Evolutionary conservation across 768 basidiomycete genomes (phyloP).

Genomic region (Thelephora ganbajun): DNA sequence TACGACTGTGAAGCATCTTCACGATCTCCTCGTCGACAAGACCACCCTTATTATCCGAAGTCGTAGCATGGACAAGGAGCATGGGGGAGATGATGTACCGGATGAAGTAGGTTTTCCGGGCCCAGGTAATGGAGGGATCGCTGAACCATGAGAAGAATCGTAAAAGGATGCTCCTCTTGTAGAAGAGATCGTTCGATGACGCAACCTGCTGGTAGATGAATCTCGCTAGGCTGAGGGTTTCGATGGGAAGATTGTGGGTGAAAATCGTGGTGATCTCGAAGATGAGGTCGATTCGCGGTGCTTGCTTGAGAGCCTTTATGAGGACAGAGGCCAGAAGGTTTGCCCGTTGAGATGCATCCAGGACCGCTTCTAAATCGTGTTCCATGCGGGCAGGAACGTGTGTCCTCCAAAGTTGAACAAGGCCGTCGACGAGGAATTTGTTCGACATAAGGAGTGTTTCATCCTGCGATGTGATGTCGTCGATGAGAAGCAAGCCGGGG

Average conservation of each 20-base stretch:
- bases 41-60: slow-evolving; percentile 33
- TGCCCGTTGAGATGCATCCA: slow-evolving; percentile 45
- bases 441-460: slow-evolving; percentile 64
- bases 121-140: slow-evolving; percentile 43
- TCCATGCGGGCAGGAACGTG: slow-evolving; percentile 22
- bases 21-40: slow-evolving; percentile 66
- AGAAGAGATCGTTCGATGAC: slow-evolving; percentile 47
- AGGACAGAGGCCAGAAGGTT: slow-evolving; percentile 66
- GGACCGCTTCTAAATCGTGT: slow-evolving; percentile 25
- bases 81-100: slow-evolving; percentile 83
- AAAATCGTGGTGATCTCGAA: slow-evolving; percentile 81
- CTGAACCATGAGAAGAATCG: slow-evolving; percentile 83
- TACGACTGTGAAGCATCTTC: slow-evolving; percentile 47
- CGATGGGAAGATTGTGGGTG: slow-evolving; percentile 67
- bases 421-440: slow-evolving; percentile 48
- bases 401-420: slow-evolving; percentile 60
- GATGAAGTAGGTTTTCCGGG: slow-evolving; percentile 67
- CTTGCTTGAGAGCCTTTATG: slow-evolving; percentile 49
- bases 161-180: slow-evolving; percentile 70
- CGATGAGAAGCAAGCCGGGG: slow-evolving; percentile 63
- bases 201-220: slow-evolving; percentile 86
- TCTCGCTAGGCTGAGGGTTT: slow-evolving; percentile 60
- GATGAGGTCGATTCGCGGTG: slow-evolving; percentile 74
- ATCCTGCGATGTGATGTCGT: slow-evolving; percentile 56
- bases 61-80: slow-evolving; percentile 61